A percentile compares a stretch with the other conserved stretches of the same genome.
These are phyloP conservation scores for Nothomitra cinnamomea DNA, from an alignment of 2,329 filamentous ascomycete genomes.

Conservation along the genomic window DNA sequence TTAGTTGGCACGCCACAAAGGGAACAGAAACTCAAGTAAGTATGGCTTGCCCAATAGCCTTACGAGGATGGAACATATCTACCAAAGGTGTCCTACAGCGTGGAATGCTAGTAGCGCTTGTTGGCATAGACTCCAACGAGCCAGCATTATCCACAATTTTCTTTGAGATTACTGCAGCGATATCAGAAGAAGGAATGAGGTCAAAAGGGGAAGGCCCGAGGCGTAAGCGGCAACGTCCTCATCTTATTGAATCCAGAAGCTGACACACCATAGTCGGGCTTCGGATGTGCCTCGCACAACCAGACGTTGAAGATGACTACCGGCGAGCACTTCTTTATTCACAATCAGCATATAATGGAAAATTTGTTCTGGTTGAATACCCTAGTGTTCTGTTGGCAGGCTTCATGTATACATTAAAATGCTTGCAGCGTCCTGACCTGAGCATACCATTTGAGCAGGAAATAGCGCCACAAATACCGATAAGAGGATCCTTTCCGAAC, in stretches of 20 bases:
- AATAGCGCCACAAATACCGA: constrained; percentile 10
- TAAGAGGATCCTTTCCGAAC: constrained; percentile 3
- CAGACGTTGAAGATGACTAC: constrained; percentile 11
- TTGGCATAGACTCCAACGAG: constrained; percentile 13
- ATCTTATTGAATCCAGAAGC: neutral
- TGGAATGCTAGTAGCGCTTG: constrained; percentile 17
- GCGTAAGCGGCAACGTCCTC: constrained; percentile 7
- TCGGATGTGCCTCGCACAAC: constrained; percentile 12
- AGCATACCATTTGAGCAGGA: constrained; percentile 11
- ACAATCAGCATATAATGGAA: constrained; percentile 7
- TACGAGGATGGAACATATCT: constrained; percentile 14
- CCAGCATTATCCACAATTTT: constrained; percentile 15
- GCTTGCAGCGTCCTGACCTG: constrained; percentile 8
- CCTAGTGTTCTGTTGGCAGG: constrained; percentile 11
- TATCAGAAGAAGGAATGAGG: constrained; percentile 14
- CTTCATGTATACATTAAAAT: constrained; percentile 11
- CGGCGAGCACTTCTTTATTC: constrained; percentile 10
- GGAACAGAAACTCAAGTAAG: constrained; percentile 15
- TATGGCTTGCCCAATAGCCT: constrained; percentile 16
- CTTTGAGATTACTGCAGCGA: constrained; percentile 13
- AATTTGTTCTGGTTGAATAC: constrained; percentile 13
- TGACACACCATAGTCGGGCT: constrained; percentile 9
- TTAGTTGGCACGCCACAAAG: constrained; percentile 10
- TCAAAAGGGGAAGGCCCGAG: constrained; percentile 13
- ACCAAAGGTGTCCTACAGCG: constrained; percentile 14